Evolutionary conservation across 2,329 filamentous ascomycete genomes (phyloP).

Genomic region (Phaeosphaeriaceae sp.): DNA sequence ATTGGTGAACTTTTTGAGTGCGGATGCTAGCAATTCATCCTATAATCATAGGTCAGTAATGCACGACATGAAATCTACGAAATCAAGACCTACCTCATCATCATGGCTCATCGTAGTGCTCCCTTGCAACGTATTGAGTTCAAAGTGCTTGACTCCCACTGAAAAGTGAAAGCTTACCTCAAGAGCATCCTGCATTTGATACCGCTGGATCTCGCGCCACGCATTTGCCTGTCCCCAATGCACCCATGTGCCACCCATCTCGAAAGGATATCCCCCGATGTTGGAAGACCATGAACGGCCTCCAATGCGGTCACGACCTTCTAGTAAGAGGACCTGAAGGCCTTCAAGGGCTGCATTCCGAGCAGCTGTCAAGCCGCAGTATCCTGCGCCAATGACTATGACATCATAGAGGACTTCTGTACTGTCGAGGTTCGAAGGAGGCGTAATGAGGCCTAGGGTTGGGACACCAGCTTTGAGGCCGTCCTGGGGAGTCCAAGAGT

Average conservation of each 20-base stretch:
- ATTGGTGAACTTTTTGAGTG: constrained; percentile 54
- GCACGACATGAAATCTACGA: neutral
- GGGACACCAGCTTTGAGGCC: constrained; percentile 37
- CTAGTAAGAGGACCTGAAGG: constrained; percentile 41
- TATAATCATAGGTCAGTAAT: constrained; percentile 16
- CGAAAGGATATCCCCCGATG: constrained; percentile 42
- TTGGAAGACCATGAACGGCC: constrained; percentile 52
- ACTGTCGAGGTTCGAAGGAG: constrained; percentile 19
- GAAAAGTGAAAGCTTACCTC: constrained; percentile 51
- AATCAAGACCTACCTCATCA: constrained; percentile 42
- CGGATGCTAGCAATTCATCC: constrained; percentile 25
- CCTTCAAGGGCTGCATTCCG: constrained; percentile 27
- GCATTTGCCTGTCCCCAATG: constrained; percentile 29
- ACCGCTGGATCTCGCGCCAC: constrained; percentile 53
- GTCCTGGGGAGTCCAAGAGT: constrained; percentile 30
- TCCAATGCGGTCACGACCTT: constrained; percentile 53
- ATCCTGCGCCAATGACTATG: constrained; percentile 32
- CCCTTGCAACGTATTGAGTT: constrained; percentile 42
- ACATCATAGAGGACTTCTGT: constrained; percentile 25
- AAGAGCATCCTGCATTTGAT: constrained; percentile 46
- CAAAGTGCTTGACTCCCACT: constrained; percentile 52
- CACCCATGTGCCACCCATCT: constrained; percentile 55
- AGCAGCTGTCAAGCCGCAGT: constrained; percentile 33
- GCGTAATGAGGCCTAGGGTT: constrained; percentile 23
- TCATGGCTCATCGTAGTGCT: constrained; percentile 50